Evolutionary conservation across 2,329 filamentous ascomycete genomes (phyloP).

Genomic region (Colletotrichum higginsianum): DNA sequence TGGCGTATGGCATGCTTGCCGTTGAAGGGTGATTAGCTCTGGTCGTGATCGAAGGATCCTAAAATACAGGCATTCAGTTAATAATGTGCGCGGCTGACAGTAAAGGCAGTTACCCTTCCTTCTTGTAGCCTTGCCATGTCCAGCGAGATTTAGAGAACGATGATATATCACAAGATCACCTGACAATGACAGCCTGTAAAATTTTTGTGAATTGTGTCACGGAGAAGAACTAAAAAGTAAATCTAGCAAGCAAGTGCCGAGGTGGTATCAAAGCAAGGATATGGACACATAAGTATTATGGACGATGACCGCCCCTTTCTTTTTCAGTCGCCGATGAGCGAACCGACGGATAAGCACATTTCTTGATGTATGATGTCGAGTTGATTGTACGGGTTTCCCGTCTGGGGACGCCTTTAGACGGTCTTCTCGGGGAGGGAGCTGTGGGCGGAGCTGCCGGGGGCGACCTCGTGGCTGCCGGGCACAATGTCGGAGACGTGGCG

Average conservation of each 20-base stretch:
- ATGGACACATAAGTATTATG: slow-evolving; percentile 36
- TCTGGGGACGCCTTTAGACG: not conserved
- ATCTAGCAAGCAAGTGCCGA: slow-evolving; percentile 33
- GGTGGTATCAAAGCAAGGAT: slow-evolving; percentile 39
- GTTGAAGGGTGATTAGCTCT: not conserved
- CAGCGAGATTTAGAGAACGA: no score
- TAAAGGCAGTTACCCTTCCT: no score
- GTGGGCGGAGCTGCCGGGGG: slow-evolving; percentile 39
- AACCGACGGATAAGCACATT: not conserved
- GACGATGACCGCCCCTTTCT: slow-evolving; percentile 5
- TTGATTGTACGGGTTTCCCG: not conserved
- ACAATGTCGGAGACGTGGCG: slow-evolving; percentile 71
- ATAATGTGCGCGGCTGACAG: no score
- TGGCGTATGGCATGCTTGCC: not conserved
- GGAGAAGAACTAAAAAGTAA: slow-evolving; percentile 10
- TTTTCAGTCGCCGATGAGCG: not conserved
- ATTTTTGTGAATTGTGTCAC: not conserved
- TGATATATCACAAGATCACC: not conserved
- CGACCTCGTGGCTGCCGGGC: slow-evolving; percentile 22
- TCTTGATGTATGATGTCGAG: not conserved
- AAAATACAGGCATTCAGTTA: not conserved
- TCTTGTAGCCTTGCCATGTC: no score
- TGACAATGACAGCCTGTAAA: not conserved
- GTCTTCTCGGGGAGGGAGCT: slow-evolving; percentile 43
- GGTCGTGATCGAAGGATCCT: not conserved